phyloP scores from a whole-genome alignment of 192 early-diverging fungal species.

The Phycomyces blakesleeanus region DNA sequence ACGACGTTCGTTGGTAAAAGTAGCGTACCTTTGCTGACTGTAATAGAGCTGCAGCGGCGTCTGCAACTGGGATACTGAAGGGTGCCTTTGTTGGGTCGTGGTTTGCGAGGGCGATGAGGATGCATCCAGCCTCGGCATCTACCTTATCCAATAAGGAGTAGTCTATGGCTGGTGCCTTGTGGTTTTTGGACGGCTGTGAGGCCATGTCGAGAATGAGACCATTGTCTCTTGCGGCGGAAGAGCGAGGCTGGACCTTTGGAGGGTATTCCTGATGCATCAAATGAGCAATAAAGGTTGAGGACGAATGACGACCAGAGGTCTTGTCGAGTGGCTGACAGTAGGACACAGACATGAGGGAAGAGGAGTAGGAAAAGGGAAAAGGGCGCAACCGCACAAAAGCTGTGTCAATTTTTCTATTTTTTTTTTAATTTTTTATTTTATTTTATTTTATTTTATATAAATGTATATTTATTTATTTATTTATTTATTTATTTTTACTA shows the following conservation, averaged over 20 bases:
- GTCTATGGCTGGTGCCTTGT: constrained; percentile 16
- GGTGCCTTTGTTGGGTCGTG: constrained; percentile 17
- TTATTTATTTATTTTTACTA: neutral
- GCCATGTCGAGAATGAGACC: constrained; percentile 2
- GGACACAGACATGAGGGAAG: constrained; percentile 2
- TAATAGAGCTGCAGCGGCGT: constrained; percentile 10
- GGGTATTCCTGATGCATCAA: constrained; percentile 4
- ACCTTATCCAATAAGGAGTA: constrained; percentile 29
- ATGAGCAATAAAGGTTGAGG: constrained; percentile 5
- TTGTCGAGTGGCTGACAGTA: constrained; percentile 4
- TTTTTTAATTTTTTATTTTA: neutral
- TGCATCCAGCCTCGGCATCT: constrained; percentile 33
- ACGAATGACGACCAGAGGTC: constrained; percentile 1
- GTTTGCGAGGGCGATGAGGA: constrained; percentile 32
- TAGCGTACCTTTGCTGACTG: constrained; percentile 1
- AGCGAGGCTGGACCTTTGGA: constrained; percentile 24
- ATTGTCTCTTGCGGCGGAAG: constrained; percentile 27
- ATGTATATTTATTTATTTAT: neutral
- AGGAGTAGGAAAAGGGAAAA: constrained; percentile 2
- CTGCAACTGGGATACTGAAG: constrained; percentile 10
- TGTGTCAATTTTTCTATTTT: neutral
- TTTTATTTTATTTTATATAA: no score
- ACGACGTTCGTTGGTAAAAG: no score
- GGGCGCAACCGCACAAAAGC: constrained; percentile 1
- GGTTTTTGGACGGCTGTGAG: neutral